phyloP scores from a whole-genome alignment of 179 eudicot species.

The Spinacia oleracea region DNA sequence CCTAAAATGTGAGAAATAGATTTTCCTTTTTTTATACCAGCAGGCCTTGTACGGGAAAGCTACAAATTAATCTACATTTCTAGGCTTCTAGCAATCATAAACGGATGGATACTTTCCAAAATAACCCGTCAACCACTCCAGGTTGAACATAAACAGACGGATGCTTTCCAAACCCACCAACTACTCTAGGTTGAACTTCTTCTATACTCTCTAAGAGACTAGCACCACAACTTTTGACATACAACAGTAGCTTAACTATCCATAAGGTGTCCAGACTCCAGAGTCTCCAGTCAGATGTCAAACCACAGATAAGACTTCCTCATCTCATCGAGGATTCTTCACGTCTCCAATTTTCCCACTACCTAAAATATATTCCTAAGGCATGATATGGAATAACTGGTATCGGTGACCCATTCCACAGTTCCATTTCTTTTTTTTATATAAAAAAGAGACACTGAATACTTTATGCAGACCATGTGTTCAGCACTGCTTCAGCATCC shows the following conservation, averaged over 20 bases:
- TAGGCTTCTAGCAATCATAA: neutral
- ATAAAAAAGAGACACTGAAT: too few species aligned
- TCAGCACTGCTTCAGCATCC: too few species aligned
- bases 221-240: neutral
- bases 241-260: neutral
- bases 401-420: too few species aligned
- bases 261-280: neutral
- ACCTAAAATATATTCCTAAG: too few species aligned
- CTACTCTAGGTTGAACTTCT: neutral
- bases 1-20: neutral
- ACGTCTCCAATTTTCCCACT: neutral
- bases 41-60: neutral
- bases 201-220: neutral
- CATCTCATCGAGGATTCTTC: neutral
- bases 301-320: neutral
- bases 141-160: neutral
- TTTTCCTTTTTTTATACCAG: neutral
- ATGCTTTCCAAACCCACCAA: neutral
- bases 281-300: neutral
- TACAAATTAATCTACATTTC: neutral
- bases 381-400: too few species aligned
- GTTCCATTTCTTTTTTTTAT: too few species aligned
- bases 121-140: neutral
- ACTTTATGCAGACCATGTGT: too few species aligned
- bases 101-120: neutral